Conservation (phyloP, 1,284 basidiomycete genomes). For the Cryptococcus depauperatus region DNA sequence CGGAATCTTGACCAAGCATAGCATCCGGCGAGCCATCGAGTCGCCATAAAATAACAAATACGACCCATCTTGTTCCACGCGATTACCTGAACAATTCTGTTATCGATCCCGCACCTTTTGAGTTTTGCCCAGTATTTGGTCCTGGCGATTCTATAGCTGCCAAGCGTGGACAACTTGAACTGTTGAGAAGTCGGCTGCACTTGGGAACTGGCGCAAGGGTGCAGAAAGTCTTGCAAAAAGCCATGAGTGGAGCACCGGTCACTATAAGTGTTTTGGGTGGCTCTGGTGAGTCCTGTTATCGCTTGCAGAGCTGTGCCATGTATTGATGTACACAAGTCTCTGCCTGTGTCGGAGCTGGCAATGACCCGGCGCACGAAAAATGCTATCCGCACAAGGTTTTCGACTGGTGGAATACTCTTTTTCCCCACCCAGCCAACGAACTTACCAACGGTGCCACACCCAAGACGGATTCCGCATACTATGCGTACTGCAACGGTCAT, state of each 20-base stretch:
- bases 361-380: constrained; percentile 72
- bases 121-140: constrained; percentile 81
- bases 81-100: constrained; percentile 47
- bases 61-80: constrained; percentile 41
- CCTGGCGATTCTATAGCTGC: constrained; percentile 67
- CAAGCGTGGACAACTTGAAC: constrained; percentile 66
- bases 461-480: constrained; percentile 80
- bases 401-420: constrained; percentile 88
- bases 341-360: constrained; percentile 85
- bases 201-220: constrained; percentile 74
- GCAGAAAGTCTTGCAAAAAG: constrained; percentile 73
- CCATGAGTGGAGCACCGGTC: constrained; percentile 73
- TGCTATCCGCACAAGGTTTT: constrained; percentile 90
- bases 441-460: constrained; percentile 91
- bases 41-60: constrained; percentile 46
- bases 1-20: constrained; percentile 14
- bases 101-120: constrained; percentile 64
- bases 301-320: no score
- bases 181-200: constrained; percentile 70
- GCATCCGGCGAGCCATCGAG: constrained; percentile 53
- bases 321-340: constrained; percentile 54
- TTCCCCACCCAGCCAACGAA: constrained; percentile 88
- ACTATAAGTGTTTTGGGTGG: constrained; percentile 87
- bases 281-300: constrained; percentile 67
- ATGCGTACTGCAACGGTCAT: constrained; percentile 80